Percentiles rank a stretch among this genome's conserved stretches.
Evolutionary conservation across 176 grass and related monocot species (phyloP).

Genomic region (Oropetium thomaeum): DNA sequence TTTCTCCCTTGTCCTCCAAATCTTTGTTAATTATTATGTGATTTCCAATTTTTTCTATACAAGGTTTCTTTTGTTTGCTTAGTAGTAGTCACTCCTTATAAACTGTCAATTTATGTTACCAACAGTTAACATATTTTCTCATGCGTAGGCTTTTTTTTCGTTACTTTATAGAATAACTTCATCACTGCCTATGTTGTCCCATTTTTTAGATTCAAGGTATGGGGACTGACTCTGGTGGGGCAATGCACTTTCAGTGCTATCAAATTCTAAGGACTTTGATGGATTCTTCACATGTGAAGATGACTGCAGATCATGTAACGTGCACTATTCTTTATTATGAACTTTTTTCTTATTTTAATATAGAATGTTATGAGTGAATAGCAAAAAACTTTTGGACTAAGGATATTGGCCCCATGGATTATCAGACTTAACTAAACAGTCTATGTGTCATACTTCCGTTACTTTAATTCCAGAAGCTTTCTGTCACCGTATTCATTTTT

Average conservation of each 20-base stretch:
- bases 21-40: background rate
- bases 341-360: background rate
- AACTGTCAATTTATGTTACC: constrained; percentile 27
- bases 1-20: background rate
- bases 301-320: constrained; percentile 37
- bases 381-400: constrained; percentile 5
- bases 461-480: constrained; percentile 8
- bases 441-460: constrained; percentile 18
- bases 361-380: constrained; percentile 7
- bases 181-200: constrained; percentile 6
- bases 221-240: constrained; percentile 55
- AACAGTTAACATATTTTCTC: constrained; percentile 13
- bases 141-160: background rate
- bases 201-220: constrained; percentile 76
- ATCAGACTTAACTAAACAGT: background rate
- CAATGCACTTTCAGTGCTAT: constrained; percentile 59
- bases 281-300: constrained; percentile 30
- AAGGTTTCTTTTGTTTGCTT: background rate
- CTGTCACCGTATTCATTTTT: constrained; percentile 16
- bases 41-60: constrained; percentile 19
- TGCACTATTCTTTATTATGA: background rate
- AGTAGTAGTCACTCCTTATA: constrained; percentile 8
- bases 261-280: constrained; percentile 70
- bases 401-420: constrained; percentile 2
- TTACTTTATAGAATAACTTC: constrained; percentile 22